These are phyloP conservation scores for Silene latifolia DNA, from an alignment of 148 eudicot species.

Conservation along the genomic window DNA sequence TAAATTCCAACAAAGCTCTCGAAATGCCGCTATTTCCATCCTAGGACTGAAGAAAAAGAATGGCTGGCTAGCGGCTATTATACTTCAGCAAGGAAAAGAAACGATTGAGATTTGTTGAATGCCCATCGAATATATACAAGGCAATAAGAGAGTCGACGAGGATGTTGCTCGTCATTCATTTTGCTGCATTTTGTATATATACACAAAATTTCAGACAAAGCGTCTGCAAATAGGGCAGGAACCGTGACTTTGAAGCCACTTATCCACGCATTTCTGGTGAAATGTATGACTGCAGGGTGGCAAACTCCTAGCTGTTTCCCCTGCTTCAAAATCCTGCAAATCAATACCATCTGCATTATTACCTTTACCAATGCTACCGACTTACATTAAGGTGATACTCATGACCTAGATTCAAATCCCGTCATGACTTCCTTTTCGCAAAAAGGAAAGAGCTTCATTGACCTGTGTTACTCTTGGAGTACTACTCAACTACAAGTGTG, in stretches of 20 bases:
- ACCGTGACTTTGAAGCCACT: slow-evolving; percentile 44
- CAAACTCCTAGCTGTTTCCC: slow-evolving; percentile 49
- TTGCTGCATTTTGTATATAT: slow-evolving; percentile 14
- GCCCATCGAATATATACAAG: slow-evolving; percentile 23
- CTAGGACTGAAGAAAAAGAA: slow-evolving; percentile 3
- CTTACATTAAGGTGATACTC: too few relatives aligned
- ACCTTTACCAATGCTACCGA: too few relatives aligned
- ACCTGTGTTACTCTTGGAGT: neutral
- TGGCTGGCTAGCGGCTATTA: slow-evolving; percentile 11
- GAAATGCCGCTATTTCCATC: slow-evolving; percentile 11
- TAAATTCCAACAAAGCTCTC: slow-evolving; percentile 8
- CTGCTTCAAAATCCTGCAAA: slow-evolving; percentile 51
- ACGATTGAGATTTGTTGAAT: slow-evolving; percentile 15
- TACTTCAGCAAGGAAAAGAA: slow-evolving; percentile 14
- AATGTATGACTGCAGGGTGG: slow-evolving; percentile 50
- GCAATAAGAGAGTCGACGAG: slow-evolving; percentile 4
- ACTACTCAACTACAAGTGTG: neutral
- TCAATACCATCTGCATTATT: slow-evolving; percentile 9
- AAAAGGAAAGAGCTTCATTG: neutral
- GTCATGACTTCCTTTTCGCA: too few relatives aligned
- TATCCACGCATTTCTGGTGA: slow-evolving; percentile 49
- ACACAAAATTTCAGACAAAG: slow-evolving; percentile 23
- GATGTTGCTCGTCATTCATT: neutral
- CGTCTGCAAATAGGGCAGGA: slow-evolving; percentile 60
- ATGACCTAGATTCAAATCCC: neutral